These are phyloP conservation scores for Smallanthus sonchifolius DNA, from an alignment of 129 eudicot genomes.

Conservation along the genomic window DNA sequence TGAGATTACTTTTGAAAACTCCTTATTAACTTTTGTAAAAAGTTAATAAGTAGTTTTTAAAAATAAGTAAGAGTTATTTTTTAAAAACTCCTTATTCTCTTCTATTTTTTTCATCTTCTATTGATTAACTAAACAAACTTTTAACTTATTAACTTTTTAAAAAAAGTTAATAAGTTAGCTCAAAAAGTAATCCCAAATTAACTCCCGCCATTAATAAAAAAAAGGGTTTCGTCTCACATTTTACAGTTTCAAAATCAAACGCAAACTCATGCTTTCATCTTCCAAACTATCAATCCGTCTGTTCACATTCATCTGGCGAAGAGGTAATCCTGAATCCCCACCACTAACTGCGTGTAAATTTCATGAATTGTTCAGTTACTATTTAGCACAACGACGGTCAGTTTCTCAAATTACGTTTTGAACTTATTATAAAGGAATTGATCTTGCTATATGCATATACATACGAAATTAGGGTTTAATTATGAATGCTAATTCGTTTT, in stretches of 20 bases:
- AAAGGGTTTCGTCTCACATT: not conserved
- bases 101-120: too few species aligned
- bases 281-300: not conserved
- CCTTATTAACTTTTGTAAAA: too few species aligned
- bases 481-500: slow-evolving; percentile 3
- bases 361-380: slow-evolving; percentile 1
- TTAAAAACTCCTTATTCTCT: too few species aligned
- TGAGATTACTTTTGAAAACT: too few species aligned
- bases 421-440: not conserved
- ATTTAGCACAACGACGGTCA: not conserved
- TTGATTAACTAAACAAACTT: too few species aligned
- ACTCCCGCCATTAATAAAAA: slow-evolving; percentile 15
- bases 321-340: slow-evolving; percentile 7
- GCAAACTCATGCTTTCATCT: slow-evolving; percentile 11
- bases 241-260: slow-evolving; percentile 8
- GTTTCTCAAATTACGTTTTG: not conserved
- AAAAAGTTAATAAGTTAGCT: too few species aligned
- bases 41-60: too few species aligned
- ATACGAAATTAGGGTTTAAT: slow-evolving; percentile 17
- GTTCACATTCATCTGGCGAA: not conserved
- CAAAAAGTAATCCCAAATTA: too few species aligned
- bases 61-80: too few species aligned
- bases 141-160: too few species aligned
- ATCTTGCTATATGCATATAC: not conserved
- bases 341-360: not conserved